Percentiles rank a stretch among this genome's conserved stretches.
phyloP scores from a whole-genome alignment of 768 basidiomycete species.

The Leccinum subtestaceum region DNA sequence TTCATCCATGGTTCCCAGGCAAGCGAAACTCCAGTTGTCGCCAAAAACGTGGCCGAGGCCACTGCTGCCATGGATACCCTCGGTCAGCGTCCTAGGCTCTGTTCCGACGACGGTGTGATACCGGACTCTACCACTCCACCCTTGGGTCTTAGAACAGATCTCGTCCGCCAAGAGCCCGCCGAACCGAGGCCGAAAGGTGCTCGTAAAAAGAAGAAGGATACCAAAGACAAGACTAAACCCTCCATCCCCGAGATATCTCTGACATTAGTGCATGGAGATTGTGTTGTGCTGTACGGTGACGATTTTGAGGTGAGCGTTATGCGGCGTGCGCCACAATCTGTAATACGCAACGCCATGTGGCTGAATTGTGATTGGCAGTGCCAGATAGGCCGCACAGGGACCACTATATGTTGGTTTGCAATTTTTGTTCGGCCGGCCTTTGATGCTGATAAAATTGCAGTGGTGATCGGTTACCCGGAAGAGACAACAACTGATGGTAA shows the following conservation, averaged over 20 bases:
- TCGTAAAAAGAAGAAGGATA: constrained; percentile 19
- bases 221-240: constrained; percentile 18
- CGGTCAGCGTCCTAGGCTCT: not conserved
- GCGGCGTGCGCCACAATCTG: not conserved
- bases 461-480: constrained; percentile 27
- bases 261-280: constrained; percentile 41
- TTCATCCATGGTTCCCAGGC: not conserved
- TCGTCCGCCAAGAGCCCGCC: not conserved
- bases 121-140: not conserved
- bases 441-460: constrained; percentile 18
- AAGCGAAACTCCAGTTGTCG: not conserved
- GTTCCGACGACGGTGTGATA: not conserved
- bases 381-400: constrained; percentile 30
- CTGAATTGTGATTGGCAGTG: constrained; percentile 18
- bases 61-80: constrained; percentile 10
- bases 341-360: not conserved
- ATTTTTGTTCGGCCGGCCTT: not conserved
- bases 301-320: constrained; percentile 40
- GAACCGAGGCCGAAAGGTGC: not conserved
- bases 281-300: constrained; percentile 35
- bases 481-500: not conserved
- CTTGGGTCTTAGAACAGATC: not conserved
- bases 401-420: constrained; percentile 29
- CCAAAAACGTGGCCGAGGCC: not conserved
- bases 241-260: constrained; percentile 23